Base-by-base conservation (phyloP, 2,329 filamentous ascomycete genomes). In the Mycosphaerelloides madeirae region DNA sequence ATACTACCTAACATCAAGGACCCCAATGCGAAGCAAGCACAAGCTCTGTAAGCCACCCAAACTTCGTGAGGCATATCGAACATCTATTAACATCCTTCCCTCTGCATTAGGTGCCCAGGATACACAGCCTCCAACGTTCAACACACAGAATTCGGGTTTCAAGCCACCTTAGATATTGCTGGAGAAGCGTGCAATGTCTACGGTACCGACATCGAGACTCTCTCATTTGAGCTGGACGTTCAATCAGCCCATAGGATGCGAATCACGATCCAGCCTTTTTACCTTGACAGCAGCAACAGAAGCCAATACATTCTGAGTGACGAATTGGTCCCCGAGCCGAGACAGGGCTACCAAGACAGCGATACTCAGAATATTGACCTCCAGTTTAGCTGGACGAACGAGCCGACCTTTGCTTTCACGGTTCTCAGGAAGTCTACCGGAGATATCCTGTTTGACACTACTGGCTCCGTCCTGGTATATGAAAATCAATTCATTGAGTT, bases 401-500 rank as follows among this genome's bases (percentile, higher is more conserved):
- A 77, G 6, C 76, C 78, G 1, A 73, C 71, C 0, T 83, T 83
- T 61, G 73, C 65, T 48, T 80, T 73, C 64, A 75, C 65, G 62
- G 73, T 77, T 53, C 77, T 67, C 49, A 82, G 68, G 47, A 73
- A 65, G 64, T 84, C 66, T 40, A 81, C 61, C 64, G 80, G 78
- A 0, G 84, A 89, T 58, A 72, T 80, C 0, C 66, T 90, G 0
- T 89, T 88, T 60, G 76, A 78, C 9, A 88, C 84, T 0, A 66
- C 71, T 14, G 81, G 80, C 3, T 78, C 72, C 2, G 75, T 78
- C 9, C 65, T 90, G 12, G 78, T 90, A 0, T 90, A 80, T 56
- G 84, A 88, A 58, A 77, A 89, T 53, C 85, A 90, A 56, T 90
- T 87, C 63, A 77, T 89, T 32, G 85, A 89, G 56, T 83, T 90